Base-by-base conservation (phyloP, 306 rosid genomes). In the Oxytropis ochrocephala region DNA sequence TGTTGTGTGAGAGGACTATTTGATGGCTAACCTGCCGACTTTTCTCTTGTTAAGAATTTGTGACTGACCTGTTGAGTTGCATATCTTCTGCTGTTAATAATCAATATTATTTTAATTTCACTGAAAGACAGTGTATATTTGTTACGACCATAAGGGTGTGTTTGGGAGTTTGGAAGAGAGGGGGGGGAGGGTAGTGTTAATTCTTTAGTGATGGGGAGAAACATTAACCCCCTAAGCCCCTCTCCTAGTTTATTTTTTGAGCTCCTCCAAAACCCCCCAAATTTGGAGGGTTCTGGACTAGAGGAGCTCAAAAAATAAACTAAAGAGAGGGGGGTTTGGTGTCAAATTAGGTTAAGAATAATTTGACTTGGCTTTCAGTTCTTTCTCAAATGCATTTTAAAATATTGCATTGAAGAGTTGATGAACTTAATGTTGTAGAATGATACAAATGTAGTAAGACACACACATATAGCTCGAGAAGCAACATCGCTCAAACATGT, bases 41-140 rank as follows among this genome's bases (percentile, higher is more conserved):
- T 64, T 49, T 32, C 35, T 47, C 5, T 64, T 36, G 35, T 9
- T 38, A 33, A 39, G 50, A 58, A 55, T 46, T 46, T 50, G 46
- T 51, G 69, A 60, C 47, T 57, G 75, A 42, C 67, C 48, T 41
- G 67, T 67, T 43, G 39, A 32, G 36, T 60, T 68, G 42, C 48
- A 14, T 24, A 38, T 67, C 2, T 67, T 21, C 38, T 58, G n/a
- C 44, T 30, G 47, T 42, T 41, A 30, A n/a, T 73, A 13, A 3
- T 41, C 33, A 66, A 29, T 50, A 49, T 56, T 27, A 21, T 47
- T 10, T 47, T 10, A 53, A 11, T 13, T 9, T n/a, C 47, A 65
- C 21, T 51, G 1, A 56, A 57, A 39, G 63, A 71, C 51, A 61
- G 64, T 21, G 17, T 47, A 49, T 51, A 72, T 11, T 38, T 63